phyloP scores from a whole-genome alignment of 306 rosid species.

The Quercus agrifolia region DNA sequence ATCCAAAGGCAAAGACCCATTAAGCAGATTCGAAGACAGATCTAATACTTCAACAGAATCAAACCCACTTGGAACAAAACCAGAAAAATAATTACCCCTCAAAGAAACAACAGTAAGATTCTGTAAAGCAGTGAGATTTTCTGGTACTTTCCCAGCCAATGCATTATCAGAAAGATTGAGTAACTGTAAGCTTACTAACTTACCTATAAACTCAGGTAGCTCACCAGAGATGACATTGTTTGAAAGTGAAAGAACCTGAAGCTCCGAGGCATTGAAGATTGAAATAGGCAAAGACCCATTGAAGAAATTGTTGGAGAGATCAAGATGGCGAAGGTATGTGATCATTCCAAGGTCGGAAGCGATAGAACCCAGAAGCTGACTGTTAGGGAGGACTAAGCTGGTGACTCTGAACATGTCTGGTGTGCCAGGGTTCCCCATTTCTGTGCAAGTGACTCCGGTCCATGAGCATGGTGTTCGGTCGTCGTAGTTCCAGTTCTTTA shows the following conservation, averaged over 20 bases:
- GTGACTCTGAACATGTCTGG: constrained; percentile 60
- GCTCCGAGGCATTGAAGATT: constrained; percentile 72
- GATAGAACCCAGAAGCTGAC: constrained; percentile 77
- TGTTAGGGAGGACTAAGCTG: constrained; percentile 55
- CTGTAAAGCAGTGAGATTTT: constrained; percentile 41
- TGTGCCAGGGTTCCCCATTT: constrained; percentile 36
- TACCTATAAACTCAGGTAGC: constrained; percentile 50
- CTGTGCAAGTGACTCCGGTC: constrained; percentile 75
- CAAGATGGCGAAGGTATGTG: constrained; percentile 62
- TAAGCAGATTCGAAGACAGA: constrained; percentile 80
- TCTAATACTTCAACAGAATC: constrained; percentile 53
- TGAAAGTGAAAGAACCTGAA: constrained; percentile 68
- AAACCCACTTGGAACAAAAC: constrained; percentile 53
- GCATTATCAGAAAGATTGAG: constrained; percentile 88
- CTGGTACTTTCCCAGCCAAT: constrained; percentile 65
- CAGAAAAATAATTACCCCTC: constrained; percentile 69
- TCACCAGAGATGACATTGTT: constrained; percentile 77
- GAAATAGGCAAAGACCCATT: constrained; percentile 72
- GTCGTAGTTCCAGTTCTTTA: constrained; percentile 62
- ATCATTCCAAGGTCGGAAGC: constrained; percentile 58
- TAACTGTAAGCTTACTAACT: constrained; percentile 49
- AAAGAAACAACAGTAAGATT: constrained; percentile 63
- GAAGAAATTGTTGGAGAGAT: constrained; percentile 80
- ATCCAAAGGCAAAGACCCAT: constrained; percentile 64
- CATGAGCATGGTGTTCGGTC: constrained; percentile 84